Percentiles rank a stretch among this genome's conserved stretches.
Evolutionary conservation across 1,139 yeast species (phyloP).

Genomic region (Diutina rugosa): DNA sequence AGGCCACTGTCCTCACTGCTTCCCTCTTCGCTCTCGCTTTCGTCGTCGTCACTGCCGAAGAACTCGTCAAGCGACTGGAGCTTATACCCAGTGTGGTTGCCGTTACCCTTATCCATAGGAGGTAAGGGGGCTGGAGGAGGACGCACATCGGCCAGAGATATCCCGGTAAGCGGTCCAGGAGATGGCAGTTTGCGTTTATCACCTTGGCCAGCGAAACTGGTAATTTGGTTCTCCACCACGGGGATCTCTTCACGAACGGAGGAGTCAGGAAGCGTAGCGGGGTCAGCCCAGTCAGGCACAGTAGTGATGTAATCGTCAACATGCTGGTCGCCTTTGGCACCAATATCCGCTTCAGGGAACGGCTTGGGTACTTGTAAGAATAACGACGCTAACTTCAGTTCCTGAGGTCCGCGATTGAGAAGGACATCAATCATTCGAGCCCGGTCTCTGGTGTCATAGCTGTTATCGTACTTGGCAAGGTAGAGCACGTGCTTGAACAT

Average conservation of each 20-base stretch:
- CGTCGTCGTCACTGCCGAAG: conserved; percentile 40
- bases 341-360: conserved; percentile 21
- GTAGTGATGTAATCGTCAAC: neutral
- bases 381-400: conserved; percentile 52
- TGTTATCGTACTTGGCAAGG: conserved; percentile 60
- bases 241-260: conserved; percentile 23
- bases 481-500: conserved; percentile 52
- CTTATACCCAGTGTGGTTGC: conserved; percentile 19
- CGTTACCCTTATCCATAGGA: conserved; percentile 13
- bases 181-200: neutral
- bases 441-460: conserved; percentile 74
- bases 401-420: conserved; percentile 15
- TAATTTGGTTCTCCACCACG: conserved; percentile 10
- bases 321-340: neutral
- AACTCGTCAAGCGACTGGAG: conserved; percentile 79
- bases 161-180: neutral
- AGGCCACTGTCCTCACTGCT: neutral
- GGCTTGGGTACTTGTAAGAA: conserved; percentile 80
- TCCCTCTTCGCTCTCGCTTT: neutral
- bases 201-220: conserved; percentile 9
- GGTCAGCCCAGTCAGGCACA: conserved; percentile 17
- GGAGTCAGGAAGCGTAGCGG: conserved; percentile 18
- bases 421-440: conserved; percentile 59
- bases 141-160: conserved; percentile 3
- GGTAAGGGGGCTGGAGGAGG: conserved; percentile 11